Base-by-base conservation (phyloP, 768 basidiomycete species). In the Collybia mongolica region DNA sequence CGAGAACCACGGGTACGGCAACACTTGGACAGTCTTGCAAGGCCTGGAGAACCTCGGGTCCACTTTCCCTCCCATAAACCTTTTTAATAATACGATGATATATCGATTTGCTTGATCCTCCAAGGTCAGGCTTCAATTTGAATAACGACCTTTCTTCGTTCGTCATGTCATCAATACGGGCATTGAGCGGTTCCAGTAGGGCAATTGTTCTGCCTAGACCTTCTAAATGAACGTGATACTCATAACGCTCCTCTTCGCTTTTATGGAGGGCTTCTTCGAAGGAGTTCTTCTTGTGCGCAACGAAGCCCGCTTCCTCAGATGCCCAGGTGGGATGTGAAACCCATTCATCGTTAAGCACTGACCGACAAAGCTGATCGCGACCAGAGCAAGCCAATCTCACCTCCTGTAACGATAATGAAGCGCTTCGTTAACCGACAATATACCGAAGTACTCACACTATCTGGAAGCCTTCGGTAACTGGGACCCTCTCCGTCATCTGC, bases 321-420 rank as follows among this genome's bases (percentile, higher is more conserved):
- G 93, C 93, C 92, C 94, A 97, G 1, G 94, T 96, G 2, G 97
- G 96, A 66, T 98, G 96, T 12, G 96, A 97, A 9, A 98, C 93
- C 96, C 97, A 98, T 57, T 88, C 83, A 62, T 98, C 95, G 64
- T 99, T 99, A 40, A 99, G 80, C 23, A 99, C 94, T 23, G 93
- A 93, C 65, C 94, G 90, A 64, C 91, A 95, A 49, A 98, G 86
- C 54, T 93, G 84, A 60, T 98, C 95, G 23, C 97, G 86, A 9
- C 90, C 95, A 2, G 97, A 97, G 65, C 97, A 98, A 22, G 93
- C 90, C 17, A 98, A 70, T 36, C 82, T 79, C 55, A 88, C 82
- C 72, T 98, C 96, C 94, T 97, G 48, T 49, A 55, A 60, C 55
- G 44, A 29, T 51, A 24, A 41, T 43, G 50, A 53, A 37, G 42